These are phyloP conservation scores for Aleurites moluccanus DNA, from an alignment of 441 rosid species.

Conservation along the genomic window DNA sequence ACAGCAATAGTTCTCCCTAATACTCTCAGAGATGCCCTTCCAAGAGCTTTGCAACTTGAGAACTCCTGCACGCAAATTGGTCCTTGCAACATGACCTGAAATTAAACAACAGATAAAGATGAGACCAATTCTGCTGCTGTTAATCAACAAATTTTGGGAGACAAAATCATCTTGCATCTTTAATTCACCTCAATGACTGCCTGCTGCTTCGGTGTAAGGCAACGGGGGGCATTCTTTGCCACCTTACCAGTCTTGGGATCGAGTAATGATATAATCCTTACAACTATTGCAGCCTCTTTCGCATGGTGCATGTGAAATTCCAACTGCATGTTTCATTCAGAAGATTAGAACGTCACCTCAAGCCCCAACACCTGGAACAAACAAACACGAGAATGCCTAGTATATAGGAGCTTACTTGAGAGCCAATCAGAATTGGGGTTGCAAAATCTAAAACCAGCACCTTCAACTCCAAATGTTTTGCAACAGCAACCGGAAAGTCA, in stretches of 20 bases:
- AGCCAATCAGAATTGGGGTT: conserved; percentile 80
- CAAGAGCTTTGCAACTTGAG: conserved; percentile 74
- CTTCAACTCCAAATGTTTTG: conserved; percentile 73
- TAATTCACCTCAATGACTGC: conserved; percentile 75
- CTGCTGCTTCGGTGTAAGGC: conserved; percentile 73
- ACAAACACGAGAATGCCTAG: neutral
- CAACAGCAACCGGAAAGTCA: conserved; percentile 71
- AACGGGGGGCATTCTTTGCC: conserved; percentile 76
- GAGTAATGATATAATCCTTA: conserved; percentile 59
- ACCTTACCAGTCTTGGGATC: conserved; percentile 92
- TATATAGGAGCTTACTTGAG: conserved; percentile 53
- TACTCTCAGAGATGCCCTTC: conserved; percentile 81
- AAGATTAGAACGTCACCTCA: conserved; percentile 20
- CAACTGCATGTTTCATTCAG: conserved; percentile 47
- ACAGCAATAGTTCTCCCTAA: conserved; percentile 80
- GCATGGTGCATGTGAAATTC: conserved; percentile 92
- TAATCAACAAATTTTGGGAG: neutral
- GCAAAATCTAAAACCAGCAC: conserved; percentile 73
- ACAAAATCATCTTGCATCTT: neutral
- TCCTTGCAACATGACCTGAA: conserved; percentile 63
- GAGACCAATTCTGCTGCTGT: neutral
- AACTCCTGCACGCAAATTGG: conserved; percentile 76
- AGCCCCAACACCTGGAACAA: neutral
- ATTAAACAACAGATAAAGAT: conserved; percentile 2
- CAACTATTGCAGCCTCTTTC: conserved; percentile 80